These are phyloP conservation scores for Breynia disticha DNA, from an alignment of 441 rosid species.

Conservation along the genomic window DNA sequence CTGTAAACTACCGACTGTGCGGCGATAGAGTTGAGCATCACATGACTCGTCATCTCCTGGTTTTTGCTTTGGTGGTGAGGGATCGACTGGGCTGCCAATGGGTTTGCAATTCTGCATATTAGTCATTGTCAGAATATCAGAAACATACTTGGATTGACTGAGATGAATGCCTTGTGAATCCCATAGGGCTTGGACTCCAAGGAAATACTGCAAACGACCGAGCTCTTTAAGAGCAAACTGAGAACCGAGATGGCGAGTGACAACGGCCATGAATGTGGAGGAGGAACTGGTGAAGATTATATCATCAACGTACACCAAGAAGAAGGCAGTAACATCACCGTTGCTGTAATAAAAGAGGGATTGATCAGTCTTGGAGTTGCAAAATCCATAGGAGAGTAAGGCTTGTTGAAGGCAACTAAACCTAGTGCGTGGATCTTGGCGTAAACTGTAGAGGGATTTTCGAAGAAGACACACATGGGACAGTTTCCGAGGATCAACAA, in stretches of 20 bases:
- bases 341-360: neutral
- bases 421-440: constrained; percentile 1
- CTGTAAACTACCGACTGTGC: too few species aligned
- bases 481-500: neutral
- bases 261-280: neutral
- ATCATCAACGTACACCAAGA: neutral
- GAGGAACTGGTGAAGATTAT: neutral
- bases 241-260: neutral
- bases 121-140: too few species aligned
- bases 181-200: too few species aligned
- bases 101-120: too few species aligned
- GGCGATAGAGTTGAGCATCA: too few species aligned
- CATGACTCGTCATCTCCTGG: too few species aligned
- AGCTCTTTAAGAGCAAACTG: neutral
- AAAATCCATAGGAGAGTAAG: neutral
- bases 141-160: too few species aligned
- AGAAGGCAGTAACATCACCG: too few species aligned
- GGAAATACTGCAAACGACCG: too few species aligned
- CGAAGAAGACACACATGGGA: neutral
- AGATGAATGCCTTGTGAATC: too few species aligned
- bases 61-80: too few species aligned
- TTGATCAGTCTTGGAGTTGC: neutral
- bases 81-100: too few species aligned
- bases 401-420: neutral
- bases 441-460: neutral